A percentile compares a stretch with the other conserved stretches of the same genome.
phyloP scores from a whole-genome alignment of 2,329 filamentous ascomycete species.

The Ophiostoma sp. region DNA sequence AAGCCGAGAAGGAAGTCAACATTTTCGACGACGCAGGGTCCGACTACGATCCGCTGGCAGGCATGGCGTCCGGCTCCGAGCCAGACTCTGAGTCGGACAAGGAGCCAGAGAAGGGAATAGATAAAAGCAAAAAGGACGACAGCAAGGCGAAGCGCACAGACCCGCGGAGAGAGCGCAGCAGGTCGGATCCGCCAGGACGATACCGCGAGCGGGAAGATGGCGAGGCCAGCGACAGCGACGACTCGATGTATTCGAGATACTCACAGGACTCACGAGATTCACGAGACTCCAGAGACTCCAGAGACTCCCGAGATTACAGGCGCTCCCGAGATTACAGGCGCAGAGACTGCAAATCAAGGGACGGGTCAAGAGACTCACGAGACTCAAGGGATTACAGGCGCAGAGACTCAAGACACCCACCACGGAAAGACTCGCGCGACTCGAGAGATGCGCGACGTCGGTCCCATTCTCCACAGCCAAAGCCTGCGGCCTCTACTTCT shows the following conservation, averaged over 20 bases:
- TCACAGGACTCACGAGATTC: neutral
- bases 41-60: slow-evolving; percentile 63
- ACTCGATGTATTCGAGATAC: neutral
- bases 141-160: slow-evolving; percentile 24
- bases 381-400: neutral
- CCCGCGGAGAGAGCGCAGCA: slow-evolving; percentile 23
- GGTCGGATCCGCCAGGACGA: slow-evolving; percentile 1
- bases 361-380: neutral
- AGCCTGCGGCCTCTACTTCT: slow-evolving; percentile 26
- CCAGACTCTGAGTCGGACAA: slow-evolving; percentile 31
- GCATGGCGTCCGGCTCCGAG: slow-evolving; percentile 42
- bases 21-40: slow-evolving; percentile 63
- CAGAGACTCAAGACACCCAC: neutral
- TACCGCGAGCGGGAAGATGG: slow-evolving; percentile 19
- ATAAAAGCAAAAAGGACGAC: slow-evolving; percentile 23
- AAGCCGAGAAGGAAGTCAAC: slow-evolving; percentile 50
- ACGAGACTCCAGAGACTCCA: slow-evolving; percentile 2
- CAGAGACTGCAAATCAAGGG: slow-evolving; percentile 4
- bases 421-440: neutral
- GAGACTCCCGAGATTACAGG: slow-evolving; percentile 10
- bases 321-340: neutral
- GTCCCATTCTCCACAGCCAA: slow-evolving; percentile 5
- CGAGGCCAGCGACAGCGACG: slow-evolving; percentile 22
- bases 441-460: neutral
- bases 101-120: slow-evolving; percentile 20